A percentile compares a stretch with the other conserved stretches of the same genome.
Evolutionary conservation across 805 yeast genomes (phyloP).

Genomic region (Wickerhamiella musiphila): DNA sequence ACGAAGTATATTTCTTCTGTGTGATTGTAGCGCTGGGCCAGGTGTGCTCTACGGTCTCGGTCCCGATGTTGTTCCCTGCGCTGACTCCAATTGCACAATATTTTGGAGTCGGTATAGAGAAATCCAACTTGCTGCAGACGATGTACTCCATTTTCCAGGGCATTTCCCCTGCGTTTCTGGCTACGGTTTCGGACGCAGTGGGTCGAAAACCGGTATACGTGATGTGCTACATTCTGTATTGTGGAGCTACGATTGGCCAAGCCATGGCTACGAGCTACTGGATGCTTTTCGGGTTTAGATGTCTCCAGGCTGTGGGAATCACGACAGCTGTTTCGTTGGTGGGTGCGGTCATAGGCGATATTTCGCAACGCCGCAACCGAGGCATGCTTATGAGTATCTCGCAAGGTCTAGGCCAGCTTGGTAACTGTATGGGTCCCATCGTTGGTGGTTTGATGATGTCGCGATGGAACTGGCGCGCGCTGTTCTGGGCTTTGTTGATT

Average conservation of each 20-base stretch:
- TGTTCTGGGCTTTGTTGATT: conserved; percentile 47
- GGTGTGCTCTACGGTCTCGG: conserved; percentile 40
- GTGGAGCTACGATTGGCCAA: conserved; percentile 47
- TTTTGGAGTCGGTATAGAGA: conserved; percentile 38
- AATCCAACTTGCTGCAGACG: conserved; percentile 54
- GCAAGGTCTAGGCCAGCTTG: conserved; percentile 46
- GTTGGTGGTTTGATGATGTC: conserved; percentile 35
- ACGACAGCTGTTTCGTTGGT: conserved; percentile 59
- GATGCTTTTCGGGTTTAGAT: conserved; percentile 43
- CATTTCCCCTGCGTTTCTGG: conserved; percentile 49
- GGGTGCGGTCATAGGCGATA: conserved; percentile 59
- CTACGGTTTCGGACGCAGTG: conserved; percentile 46
- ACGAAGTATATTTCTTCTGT: not conserved
- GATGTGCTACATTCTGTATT: conserved; percentile 35
- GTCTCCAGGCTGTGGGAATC: conserved; percentile 58
- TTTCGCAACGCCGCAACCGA: conserved; percentile 44
- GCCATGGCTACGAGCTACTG: conserved; percentile 42
- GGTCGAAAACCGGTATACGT: conserved; percentile 61
- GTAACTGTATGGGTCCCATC: conserved; percentile 69
- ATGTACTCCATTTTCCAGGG: conserved; percentile 67
- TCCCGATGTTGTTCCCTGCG: conserved; percentile 71
- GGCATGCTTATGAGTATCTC: conserved; percentile 55
- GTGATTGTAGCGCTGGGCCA: not conserved
- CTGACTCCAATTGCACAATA: conserved; percentile 36
- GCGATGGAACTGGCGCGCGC: conserved; percentile 48